Evolutionary conservation across 441 rosid species (phyloP), one percentile per base, ranked within the genome.

Genomic region (Francoa sonchifolia): DNA sequence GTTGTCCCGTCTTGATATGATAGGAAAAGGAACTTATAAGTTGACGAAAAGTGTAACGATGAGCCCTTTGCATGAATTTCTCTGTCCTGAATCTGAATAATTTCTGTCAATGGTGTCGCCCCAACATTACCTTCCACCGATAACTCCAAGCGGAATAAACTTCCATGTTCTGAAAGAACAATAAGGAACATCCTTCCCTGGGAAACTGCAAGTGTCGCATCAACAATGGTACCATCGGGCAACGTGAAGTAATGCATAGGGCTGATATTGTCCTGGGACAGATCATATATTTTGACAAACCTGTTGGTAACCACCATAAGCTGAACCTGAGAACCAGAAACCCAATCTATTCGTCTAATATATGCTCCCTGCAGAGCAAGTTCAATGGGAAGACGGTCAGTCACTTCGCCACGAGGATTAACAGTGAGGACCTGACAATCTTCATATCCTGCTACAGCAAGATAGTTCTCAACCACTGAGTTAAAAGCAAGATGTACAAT

Each of bases 371-470:
- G 96, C 45, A 89, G 56, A 50, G 96, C 95, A 67, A 94, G 99
- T 63, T 89, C 98, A 49, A 94, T 74, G 58, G 98, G 92, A 62
- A 94, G 95, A 59, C 99, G 87, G 57, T 94, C 99, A 30, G 81
- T 79, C 48, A 94, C 95, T 65, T 94, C 99, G 40, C 99, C 99
- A 15, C 98, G 96, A 52, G 82, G 93, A 74, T 83, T 89, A 53
- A 89, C 47, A 53, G 94, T 74, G 48, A 89, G 96, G 30, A 94
- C 86, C 67, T 89, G 99, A 48, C 98, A 94, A 66, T 89, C 98
- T 71, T 89, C 99, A 68, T 76, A 93, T 44, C 99, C 99, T 37
- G 98, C 89, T 23, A 94, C 95, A 62, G 96, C 95, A 59, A 94
- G 98, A 62, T 86, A 81, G 69, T 81, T 94, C 73, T 94, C 98